These are phyloP conservation scores for Diaporthe sp. DNA, from an alignment of 2,329 filamentous ascomycete species.

Conservation along the genomic window DNA sequence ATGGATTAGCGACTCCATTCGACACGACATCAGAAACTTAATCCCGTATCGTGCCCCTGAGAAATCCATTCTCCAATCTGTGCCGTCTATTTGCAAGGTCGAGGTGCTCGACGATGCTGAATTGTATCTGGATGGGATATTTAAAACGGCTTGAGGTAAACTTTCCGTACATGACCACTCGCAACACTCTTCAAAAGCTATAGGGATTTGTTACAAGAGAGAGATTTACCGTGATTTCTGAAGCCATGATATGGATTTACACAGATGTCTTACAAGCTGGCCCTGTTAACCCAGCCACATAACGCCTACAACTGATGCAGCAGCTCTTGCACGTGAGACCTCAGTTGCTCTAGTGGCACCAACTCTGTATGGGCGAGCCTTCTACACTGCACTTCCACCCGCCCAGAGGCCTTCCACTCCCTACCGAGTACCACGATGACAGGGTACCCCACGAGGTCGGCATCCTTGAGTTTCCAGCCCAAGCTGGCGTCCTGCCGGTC, in stretches of 20 bases:
- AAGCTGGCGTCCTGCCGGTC: conserved; percentile 73
- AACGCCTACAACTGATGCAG: conserved; percentile 60
- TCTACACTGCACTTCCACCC: conserved; percentile 85
- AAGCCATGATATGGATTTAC: neutral
- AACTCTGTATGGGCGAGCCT: conserved; percentile 70
- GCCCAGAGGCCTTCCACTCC: conserved; percentile 66
- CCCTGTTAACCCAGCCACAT: neutral
- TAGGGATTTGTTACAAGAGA: neutral
- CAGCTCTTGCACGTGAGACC: conserved; percentile 56
- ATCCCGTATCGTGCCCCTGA: neutral
- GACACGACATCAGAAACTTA: neutral
- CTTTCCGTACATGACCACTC: neutral
- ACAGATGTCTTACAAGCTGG: neutral
- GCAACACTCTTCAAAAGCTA: neutral
- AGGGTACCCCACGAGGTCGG: conserved; percentile 89
- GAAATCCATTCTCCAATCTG: neutral
- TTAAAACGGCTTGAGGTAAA: neutral
- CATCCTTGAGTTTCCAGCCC: conserved; percentile 90
- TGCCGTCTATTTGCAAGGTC: neutral
- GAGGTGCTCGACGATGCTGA: neutral
- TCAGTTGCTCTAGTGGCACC: conserved; percentile 62
- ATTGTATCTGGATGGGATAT: too few species aligned
- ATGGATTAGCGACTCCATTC: too few species aligned
- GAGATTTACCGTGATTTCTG: neutral
- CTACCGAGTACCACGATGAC: conserved; percentile 83